phyloP scores from a whole-genome alignment of 805 yeast genomes.

The Sugiyamaella valdiviana region DNA sequence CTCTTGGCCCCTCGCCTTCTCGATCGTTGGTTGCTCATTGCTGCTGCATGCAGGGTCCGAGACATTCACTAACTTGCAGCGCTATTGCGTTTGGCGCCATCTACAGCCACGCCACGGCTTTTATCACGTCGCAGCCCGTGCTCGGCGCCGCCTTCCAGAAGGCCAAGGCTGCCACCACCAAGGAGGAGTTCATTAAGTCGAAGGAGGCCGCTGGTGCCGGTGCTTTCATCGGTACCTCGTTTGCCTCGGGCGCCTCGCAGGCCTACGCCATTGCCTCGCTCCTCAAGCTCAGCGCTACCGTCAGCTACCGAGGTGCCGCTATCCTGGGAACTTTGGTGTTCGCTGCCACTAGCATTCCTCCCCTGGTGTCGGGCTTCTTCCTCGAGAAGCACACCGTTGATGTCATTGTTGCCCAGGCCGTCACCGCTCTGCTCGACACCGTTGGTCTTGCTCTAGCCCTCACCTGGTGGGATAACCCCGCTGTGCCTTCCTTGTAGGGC shows the following conservation, averaged over 20 bases:
- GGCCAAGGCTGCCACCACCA: slow-evolving; percentile 30
- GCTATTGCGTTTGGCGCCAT: slow-evolving; percentile 38
- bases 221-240: slow-evolving; percentile 30
- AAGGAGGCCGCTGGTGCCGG: slow-evolving; percentile 35
- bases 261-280: slow-evolving; percentile 38
- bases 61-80: slow-evolving; percentile 8
- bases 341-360: slow-evolving; percentile 33
- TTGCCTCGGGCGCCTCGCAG: slow-evolving; percentile 34
- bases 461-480: slow-evolving; percentile 28
- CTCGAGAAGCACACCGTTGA: slow-evolving; percentile 34
- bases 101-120: slow-evolving; percentile 33
- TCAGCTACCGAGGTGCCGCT: slow-evolving; percentile 35
- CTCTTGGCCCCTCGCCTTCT: too few species aligned
- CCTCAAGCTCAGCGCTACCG: slow-evolving; percentile 34
- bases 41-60: neutral
- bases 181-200: slow-evolving; percentile 33
- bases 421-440: slow-evolving; percentile 35
- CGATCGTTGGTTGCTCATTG: too few species aligned
- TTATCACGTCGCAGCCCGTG: slow-evolving; percentile 34
- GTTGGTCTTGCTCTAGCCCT: slow-evolving; percentile 36
- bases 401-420: slow-evolving; percentile 29
- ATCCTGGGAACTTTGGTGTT: slow-evolving; percentile 35
- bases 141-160: slow-evolving; percentile 35
- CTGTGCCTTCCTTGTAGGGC: neutral
- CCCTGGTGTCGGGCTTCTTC: slow-evolving; percentile 29